These are phyloP conservation scores for Aspergillus brasiliensis DNA, from an alignment of 2,329 filamentous ascomycete genomes.

Conservation along the genomic window DNA sequence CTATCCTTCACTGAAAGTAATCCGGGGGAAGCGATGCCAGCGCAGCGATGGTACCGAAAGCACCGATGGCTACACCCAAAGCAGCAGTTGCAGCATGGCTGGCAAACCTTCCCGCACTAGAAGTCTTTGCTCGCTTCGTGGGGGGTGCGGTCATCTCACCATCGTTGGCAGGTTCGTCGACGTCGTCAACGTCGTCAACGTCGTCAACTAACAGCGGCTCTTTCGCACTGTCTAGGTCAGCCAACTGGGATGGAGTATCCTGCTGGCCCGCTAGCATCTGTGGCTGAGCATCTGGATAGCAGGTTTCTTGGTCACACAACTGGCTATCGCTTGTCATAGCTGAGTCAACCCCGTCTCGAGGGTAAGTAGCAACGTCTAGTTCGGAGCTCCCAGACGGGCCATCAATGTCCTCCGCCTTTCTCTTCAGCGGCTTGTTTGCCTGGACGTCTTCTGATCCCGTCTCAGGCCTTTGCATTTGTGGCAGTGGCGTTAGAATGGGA, in stretches of 20 bases:
- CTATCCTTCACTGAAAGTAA: constrained; percentile 39
- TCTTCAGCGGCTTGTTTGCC: constrained; percentile 23
- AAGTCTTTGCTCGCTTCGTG: constrained; percentile 32
- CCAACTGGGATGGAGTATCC: constrained; percentile 10
- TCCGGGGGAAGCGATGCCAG: constrained; percentile 47
- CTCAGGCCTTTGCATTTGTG: background rate
- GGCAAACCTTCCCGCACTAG: constrained; percentile 25
- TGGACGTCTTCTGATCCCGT: background rate
- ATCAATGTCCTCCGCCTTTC: constrained; percentile 35
- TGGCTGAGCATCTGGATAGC: constrained; percentile 31
- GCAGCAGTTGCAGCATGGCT: constrained; percentile 44
- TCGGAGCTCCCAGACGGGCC: background rate
- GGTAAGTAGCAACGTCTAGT: background rate
- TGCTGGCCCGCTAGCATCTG: constrained; percentile 14
- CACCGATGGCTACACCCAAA: constrained; percentile 44
- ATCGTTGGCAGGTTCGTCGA: constrained; percentile 17
- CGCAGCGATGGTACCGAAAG: constrained; percentile 43
- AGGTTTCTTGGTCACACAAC: constrained; percentile 7
- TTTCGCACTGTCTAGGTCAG: constrained; percentile 2
- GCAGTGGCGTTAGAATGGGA: background rate
- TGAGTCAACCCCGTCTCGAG: background rate
- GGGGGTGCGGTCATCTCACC: constrained; percentile 24
- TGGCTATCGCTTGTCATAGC: constrained; percentile 2
- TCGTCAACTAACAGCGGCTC: constrained; percentile 14
- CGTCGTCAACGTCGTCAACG: constrained; percentile 17